Percentiles rank a stretch among this genome's conserved stretches.
Conservation (phyloP, 208 protist genomes). For the Lotmaria passim region DNA sequence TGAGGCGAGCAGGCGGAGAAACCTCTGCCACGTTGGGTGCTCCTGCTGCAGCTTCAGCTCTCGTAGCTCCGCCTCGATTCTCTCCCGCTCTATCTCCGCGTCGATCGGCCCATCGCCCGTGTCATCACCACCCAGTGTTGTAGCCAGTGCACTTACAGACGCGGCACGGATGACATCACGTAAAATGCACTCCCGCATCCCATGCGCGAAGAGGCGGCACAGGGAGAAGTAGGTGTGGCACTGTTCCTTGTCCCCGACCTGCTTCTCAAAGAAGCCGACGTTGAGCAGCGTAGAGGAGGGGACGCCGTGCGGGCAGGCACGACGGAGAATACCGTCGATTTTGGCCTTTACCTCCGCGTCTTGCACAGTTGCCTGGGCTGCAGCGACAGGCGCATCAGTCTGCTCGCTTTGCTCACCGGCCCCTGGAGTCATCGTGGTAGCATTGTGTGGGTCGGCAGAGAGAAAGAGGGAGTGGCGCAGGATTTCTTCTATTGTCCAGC, state of each 20-base stretch:
- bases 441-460: neutral
- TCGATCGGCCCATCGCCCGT: neutral
- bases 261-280: slow-evolving; percentile 53
- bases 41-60: slow-evolving; percentile 10
- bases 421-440: too few species aligned
- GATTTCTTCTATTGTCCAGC: slow-evolving; percentile 54
- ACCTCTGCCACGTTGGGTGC: slow-evolving; percentile 6
- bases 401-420: too few species aligned
- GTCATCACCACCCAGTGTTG: slow-evolving; percentile 7
- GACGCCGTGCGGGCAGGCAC: slow-evolving; percentile 36
- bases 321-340: slow-evolving; percentile 13
- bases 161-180: slow-evolving; percentile 2
- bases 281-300: slow-evolving; percentile 32
- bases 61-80: slow-evolving; percentile 11
- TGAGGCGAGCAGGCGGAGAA: neutral
- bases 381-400: too few species aligned
- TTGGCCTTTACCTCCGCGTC: neutral
- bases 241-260: slow-evolving; percentile 67
- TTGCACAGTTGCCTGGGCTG: too few species aligned
- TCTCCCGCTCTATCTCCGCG: neutral
- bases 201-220: slow-evolving; percentile 49
- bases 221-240: slow-evolving; percentile 57
- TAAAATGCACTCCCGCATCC: slow-evolving; percentile 37
- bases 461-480: slow-evolving; percentile 34
- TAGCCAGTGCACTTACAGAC: neutral